Evolutionary conservation across 257 asterid species (phyloP), one percentile per base, ranked within the genome.

Genomic region (Perilla frutescens): DNA sequence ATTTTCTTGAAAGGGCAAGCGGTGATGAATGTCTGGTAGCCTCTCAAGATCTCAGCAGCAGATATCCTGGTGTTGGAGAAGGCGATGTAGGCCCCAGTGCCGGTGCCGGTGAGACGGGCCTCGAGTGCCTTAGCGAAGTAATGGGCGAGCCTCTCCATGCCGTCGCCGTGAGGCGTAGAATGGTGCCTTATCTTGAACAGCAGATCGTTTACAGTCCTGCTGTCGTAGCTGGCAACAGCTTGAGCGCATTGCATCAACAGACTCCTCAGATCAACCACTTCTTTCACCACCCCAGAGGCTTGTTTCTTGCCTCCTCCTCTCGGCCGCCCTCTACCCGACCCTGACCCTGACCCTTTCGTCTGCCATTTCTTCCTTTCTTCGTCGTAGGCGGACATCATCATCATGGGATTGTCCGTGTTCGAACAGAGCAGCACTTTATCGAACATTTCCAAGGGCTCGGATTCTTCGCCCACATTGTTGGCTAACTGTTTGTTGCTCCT

Each of bases 71-170:
- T 12, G 54, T 77, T 67, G 11, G 72, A 34, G 62, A 68, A 44
- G 5, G 75, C 70, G 0, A 76, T 32, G 9, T 78, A 82, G 0
- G 53, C 58, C 0, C 71, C 77, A 3, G 76, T 75, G 13, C 87
- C 89, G 0, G 81, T 80, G 20, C 91, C 91, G 0, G 77, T 83
- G 40, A 84, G 1, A 14, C 91, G 89, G 4, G 86, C 87, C 77
- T 86, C 86, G 8, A 86, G 83, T 20, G 87, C 91, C 7, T 80
- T 76, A 0, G 86, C 87, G 12, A 84, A 80, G 70, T 84, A 82
- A 40, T 84, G 84, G 0, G 91, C 83, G 2, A 82, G 77, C 71
- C 91, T 75, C 41, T 86, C 87, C 0, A 77, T 71, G 62, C 83
- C 81, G 48, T 84, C 91, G 10, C 91, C 91, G 1, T 39, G 48